Evolutionary conservation across 257 asterid genomes (phyloP), one percentile per base, ranked within the genome.

Genomic region (Fraxinus anomala): DNA sequence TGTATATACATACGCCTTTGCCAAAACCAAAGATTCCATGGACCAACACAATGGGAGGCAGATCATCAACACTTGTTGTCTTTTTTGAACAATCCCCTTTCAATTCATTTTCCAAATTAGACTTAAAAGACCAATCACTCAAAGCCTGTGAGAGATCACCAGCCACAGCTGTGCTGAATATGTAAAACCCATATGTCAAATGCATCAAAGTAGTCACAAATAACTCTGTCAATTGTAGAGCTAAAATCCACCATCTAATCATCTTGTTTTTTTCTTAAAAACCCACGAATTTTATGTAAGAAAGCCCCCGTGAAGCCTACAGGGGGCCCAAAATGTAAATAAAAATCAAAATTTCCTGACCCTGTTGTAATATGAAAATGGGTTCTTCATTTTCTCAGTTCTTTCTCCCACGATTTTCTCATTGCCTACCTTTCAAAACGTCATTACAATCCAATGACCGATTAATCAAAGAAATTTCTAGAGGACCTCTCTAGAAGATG

Each of bases 1-100:
- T 19, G 5, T 4, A 23, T 0, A 13, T 54, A 34, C 89, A 70
- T 89, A 93, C 99, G 96, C 99, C 99, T 92, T 96, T 91, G 17
- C 99, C 99, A 81, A 96, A 96, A 70, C 99, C 98, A 85, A 96
- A 96, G 75, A 93, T 91, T 17, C 98, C 98, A 84, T 95, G 99
- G 67, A 95, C 97, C 81, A 95, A 78, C 6, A 95, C 97, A 87
- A 95, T 93, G 34, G 99, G 99, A 72, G 99, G 97, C 80, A 93
- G 83, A 83, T 92, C 97, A 59, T 85, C 85, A 28, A 33, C 83
- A 80, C 51, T 82, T 16, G 91, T 79, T 30, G 86, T 78, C 76
- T 37, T 82, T 9, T 61, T 79, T 28, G 84, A 76, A 33, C 81
- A 89, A 36, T 87, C 94, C 21, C 42, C 81, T 67, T 78, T 84